Evolutionary conservation across 768 basidiomycete genomes (phyloP).

Genomic region (Agaricus bisporus): DNA sequence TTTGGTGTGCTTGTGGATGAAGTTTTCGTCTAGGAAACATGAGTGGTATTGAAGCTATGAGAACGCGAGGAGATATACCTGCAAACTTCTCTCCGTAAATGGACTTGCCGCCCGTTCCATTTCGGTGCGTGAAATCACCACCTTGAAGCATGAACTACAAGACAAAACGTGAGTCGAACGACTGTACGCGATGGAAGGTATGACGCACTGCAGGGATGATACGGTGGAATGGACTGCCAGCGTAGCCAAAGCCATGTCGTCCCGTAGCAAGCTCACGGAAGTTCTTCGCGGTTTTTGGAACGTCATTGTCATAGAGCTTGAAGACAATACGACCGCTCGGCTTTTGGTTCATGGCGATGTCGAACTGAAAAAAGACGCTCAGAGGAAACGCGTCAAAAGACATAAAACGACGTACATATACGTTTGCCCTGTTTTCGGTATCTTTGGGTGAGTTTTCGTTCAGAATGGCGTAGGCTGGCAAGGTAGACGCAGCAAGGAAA

Average conservation of each 20-base stretch:
- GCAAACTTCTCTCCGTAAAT: slow-evolving; percentile 80
- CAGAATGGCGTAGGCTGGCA: slow-evolving; percentile 24
- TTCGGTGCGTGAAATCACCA: slow-evolving; percentile 73
- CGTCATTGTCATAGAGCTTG: slow-evolving; percentile 75
- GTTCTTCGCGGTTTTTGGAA: slow-evolving; percentile 77
- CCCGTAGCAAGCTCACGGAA: slow-evolving; percentile 77
- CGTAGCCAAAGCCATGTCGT: slow-evolving; percentile 67
- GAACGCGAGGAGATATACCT: slow-evolving; percentile 29
- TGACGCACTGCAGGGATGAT: slow-evolving; percentile 56
- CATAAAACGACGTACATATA: slow-evolving; percentile 10
- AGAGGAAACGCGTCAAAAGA: background rate
- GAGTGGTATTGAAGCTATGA: background rate
- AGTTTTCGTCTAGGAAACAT: slow-evolving; percentile 67
- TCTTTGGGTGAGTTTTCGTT: slow-evolving; percentile 13
- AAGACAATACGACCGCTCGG: slow-evolving; percentile 72
- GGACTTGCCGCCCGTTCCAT: slow-evolving; percentile 80
- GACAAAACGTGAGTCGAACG: background rate
- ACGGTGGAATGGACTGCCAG: slow-evolving; percentile 64
- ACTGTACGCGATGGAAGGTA: background rate
- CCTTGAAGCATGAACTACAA: slow-evolving; percentile 79
- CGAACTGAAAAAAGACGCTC: slow-evolving; percentile 38
- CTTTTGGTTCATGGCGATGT: slow-evolving; percentile 52
- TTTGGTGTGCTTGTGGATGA: slow-evolving; percentile 61
- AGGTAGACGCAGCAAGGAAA: slow-evolving; percentile 22
- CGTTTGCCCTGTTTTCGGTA: slow-evolving; percentile 7